Evolutionary conservation across 1,139 yeast genomes (phyloP).

Genomic region (Yamadazyma buinensis): DNA sequence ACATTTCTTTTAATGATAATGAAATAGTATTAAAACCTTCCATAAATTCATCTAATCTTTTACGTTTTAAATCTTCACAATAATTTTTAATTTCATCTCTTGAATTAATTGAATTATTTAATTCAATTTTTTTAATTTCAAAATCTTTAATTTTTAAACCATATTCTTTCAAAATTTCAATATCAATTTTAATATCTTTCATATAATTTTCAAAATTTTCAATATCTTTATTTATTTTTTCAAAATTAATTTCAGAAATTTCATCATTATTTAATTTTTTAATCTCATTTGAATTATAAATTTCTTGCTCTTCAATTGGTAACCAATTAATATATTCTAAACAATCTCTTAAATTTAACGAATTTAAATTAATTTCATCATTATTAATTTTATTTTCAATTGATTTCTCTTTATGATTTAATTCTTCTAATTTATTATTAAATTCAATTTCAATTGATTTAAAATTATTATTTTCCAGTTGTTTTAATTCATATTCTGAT

Average conservation of each 20-base stretch:
- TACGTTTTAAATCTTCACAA: constrained; percentile 69
- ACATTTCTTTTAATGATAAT: constrained; percentile 89
- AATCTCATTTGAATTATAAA: constrained; percentile 34
- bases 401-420: constrained; percentile 39
- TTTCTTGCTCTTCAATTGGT: constrained; percentile 30
- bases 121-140: constrained; percentile 55
- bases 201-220: constrained; percentile 54
- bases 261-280: constrained; percentile 51
- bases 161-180: constrained; percentile 75
- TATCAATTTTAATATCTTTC: constrained; percentile 60
- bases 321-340: constrained; percentile 49
- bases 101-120: constrained; percentile 61
- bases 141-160: constrained; percentile 65
- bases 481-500: constrained; percentile 47
- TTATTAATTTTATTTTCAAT: constrained; percentile 35
- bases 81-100: constrained; percentile 64
- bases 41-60: constrained; percentile 86
- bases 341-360: constrained; percentile 51
- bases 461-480: constrained; percentile 53
- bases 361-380: constrained; percentile 34
- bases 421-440: constrained; percentile 60
- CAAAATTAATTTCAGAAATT: constrained; percentile 17
- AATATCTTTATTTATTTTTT: constrained; percentile 46
- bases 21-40: constrained; percentile 87
- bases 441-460: constrained; percentile 71